phyloP scores from a whole-genome alignment of 73 alveolate species.

The Paraurostyla sp. region DNA sequence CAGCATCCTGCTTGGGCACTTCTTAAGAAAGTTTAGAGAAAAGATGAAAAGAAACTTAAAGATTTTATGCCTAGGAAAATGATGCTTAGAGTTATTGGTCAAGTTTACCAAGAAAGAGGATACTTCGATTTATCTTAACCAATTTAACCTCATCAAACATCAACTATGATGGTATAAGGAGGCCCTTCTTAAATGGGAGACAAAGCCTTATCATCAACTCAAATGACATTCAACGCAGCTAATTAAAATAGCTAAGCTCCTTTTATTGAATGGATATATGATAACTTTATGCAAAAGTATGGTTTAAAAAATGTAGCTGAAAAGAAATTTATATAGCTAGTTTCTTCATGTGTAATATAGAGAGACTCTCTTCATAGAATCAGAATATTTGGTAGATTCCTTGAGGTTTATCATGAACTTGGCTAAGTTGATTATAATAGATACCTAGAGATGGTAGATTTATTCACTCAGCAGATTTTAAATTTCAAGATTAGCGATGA shows the following conservation, averaged over 20 bases:
- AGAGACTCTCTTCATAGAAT: conserved; percentile 46
- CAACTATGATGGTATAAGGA: neutral
- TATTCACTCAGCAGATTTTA: conserved; percentile 11
- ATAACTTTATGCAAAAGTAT: conserved; percentile 75
- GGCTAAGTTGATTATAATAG: neutral
- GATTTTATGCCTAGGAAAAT: conserved; percentile 65
- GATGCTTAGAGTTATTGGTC: conserved; percentile 50
- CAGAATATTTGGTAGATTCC: conserved; percentile 62
- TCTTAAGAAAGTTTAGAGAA: conserved; percentile 22
- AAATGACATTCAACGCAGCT: neutral
- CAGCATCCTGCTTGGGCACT: conserved; percentile 46
- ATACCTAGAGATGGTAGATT: conserved; percentile 29
- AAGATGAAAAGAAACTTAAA: conserved; percentile 1
- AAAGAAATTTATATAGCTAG: conserved; percentile 56
- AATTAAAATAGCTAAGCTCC: neutral
- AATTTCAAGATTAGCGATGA: conserved; percentile 45
- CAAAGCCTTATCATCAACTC: neutral
- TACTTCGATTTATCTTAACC: neutral
- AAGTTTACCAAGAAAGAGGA: conserved; percentile 52
- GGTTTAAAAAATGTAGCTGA: conserved; percentile 88
- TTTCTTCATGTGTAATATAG: conserved; percentile 22
- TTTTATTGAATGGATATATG: conserved; percentile 66
- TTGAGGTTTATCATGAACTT: conserved; percentile 64
- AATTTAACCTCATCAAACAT: neutral
- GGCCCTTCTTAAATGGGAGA: neutral